Percentiles rank a stretch among this genome's conserved stretches.
Conservation (phyloP, 2,329 filamentous ascomycete genomes). For the Pseudogymnoascus sp. region DNA sequence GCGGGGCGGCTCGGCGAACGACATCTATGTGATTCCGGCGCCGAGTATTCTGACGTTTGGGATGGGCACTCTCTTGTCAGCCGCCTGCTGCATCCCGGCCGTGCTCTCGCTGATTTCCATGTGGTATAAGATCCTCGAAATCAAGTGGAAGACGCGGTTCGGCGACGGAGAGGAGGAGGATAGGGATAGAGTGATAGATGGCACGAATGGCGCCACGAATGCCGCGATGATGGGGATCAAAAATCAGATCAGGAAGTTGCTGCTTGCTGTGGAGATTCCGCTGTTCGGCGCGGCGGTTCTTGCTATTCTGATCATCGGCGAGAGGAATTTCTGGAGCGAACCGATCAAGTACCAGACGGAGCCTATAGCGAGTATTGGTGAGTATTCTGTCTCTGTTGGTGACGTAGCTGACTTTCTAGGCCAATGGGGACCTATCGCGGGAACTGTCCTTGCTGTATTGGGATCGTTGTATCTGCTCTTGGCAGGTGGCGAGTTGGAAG, state of each 20-base stretch:
- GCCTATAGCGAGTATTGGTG: constrained; percentile 53
- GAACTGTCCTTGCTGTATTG: constrained; percentile 48
- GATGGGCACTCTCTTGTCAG: constrained; percentile 51
- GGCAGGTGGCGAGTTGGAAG: constrained; percentile 12
- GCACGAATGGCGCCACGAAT: constrained; percentile 47
- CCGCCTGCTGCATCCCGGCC: constrained; percentile 58
- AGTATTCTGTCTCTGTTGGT: constrained; percentile 20
- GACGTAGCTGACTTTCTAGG: constrained; percentile 29
- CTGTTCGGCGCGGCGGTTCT: constrained; percentile 52
- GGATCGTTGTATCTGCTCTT: constrained; percentile 52
- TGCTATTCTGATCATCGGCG: constrained; percentile 52
- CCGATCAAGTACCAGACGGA: constrained; percentile 54
- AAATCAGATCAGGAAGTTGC: constrained; percentile 43
- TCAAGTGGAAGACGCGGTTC: constrained; percentile 48
- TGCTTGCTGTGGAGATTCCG: constrained; percentile 49
- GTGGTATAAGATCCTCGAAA: constrained; percentile 56
- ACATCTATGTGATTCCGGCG: constrained; percentile 56
- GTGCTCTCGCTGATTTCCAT: constrained; percentile 54
- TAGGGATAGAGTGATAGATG: constrained; percentile 38
- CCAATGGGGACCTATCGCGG: constrained; percentile 54
- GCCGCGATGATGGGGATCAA: constrained; percentile 48
- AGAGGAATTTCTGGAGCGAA: constrained; percentile 54
- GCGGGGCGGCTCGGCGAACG: constrained; percentile 46
- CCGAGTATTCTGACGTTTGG: constrained; percentile 50
- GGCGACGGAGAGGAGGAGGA: constrained; percentile 26